Conservation (phyloP, 257 asterid species). For the Ehretia macrophylla region DNA sequence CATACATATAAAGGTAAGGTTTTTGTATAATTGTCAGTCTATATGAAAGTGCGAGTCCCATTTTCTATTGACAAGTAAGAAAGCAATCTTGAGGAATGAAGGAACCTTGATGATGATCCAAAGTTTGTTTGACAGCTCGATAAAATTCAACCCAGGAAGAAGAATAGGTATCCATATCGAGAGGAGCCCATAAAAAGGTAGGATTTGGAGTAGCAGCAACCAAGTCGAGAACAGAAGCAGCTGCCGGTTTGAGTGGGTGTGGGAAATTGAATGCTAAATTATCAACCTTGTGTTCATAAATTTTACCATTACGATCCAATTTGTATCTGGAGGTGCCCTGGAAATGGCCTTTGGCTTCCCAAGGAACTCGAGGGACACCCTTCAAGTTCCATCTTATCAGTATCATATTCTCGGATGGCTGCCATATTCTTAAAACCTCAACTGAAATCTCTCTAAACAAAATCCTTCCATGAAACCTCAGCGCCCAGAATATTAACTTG, state of each 20-base stretch:
- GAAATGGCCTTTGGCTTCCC: conserved; percentile 84
- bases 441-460: conserved; percentile 73
- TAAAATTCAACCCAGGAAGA: conserved; percentile 63
- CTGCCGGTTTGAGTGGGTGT: conserved; percentile 51
- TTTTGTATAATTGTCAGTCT: neutral
- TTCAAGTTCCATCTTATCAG: conserved; percentile 68
- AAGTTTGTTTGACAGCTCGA: conserved; percentile 47
- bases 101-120: conserved; percentile 36
- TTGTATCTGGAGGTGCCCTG: conserved; percentile 82
- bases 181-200: conserved; percentile 49
- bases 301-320: conserved; percentile 70
- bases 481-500: conserved; percentile 77
- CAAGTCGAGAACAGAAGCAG: conserved; percentile 65
- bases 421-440: conserved; percentile 76
- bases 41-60: neutral
- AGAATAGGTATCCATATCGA: conserved; percentile 24
- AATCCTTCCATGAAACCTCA: conserved; percentile 78
- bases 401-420: conserved; percentile 73
- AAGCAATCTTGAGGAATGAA: conserved; percentile 55
- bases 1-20: neutral
- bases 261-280: conserved; percentile 77
- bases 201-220: conserved; percentile 70
- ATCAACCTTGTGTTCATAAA: conserved; percentile 87
- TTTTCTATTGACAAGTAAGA: conserved; percentile 55
- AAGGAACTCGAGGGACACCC: conserved; percentile 72